Conservation (phyloP, 2,329 filamentous ascomycete species). For the Akanthomyces dipterigenus region DNA sequence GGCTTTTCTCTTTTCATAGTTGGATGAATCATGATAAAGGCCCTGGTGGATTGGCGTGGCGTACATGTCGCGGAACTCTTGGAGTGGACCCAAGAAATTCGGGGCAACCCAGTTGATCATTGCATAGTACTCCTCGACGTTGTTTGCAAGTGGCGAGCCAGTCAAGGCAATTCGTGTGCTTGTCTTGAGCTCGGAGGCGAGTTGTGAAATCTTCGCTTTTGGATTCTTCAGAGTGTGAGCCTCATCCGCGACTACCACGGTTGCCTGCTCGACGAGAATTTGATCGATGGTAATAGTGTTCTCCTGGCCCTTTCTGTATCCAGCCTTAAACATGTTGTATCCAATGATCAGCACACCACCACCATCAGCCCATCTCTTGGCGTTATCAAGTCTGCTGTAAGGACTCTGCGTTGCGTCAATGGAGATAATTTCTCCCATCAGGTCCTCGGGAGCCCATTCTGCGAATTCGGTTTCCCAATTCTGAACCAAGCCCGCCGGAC, state of each 20-base stretch:
- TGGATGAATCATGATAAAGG: slow-evolving; percentile 57
- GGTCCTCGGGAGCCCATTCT: slow-evolving; percentile 55
- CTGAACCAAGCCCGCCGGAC: slow-evolving; percentile 65
- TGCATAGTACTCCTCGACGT: slow-evolving; percentile 74
- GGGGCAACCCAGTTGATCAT: slow-evolving; percentile 86
- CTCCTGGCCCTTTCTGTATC: slow-evolving; percentile 19
- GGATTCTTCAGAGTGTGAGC: slow-evolving; percentile 73
- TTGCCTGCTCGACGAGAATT: slow-evolving; percentile 54
- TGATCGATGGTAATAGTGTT: slow-evolving; percentile 22
- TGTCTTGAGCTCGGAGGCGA: slow-evolving; percentile 56
- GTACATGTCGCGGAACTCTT: slow-evolving; percentile 66
- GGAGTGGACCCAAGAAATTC: slow-evolving; percentile 61
- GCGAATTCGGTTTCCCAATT: slow-evolving; percentile 80
- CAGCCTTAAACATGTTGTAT: slow-evolving; percentile 57
- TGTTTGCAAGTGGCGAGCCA: slow-evolving; percentile 80
- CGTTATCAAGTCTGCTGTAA: slow-evolving; percentile 33
- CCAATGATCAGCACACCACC: slow-evolving; percentile 74
- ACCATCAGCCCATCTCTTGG: slow-evolving; percentile 52
- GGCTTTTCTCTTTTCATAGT: slow-evolving; percentile 48
- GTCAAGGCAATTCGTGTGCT: slow-evolving; percentile 74
- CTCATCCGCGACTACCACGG: slow-evolving; percentile 77
- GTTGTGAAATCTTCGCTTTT: slow-evolving; percentile 41
- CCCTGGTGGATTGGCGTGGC: slow-evolving; percentile 67
- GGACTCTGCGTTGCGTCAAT: slow-evolving; percentile 38
- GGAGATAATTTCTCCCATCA: slow-evolving; percentile 50